Percentiles rank a stretch among this genome's conserved stretches.
Conservation (phyloP, 2,329 filamentous ascomycete species). For the Apiospora rasikravindrae region DNA sequence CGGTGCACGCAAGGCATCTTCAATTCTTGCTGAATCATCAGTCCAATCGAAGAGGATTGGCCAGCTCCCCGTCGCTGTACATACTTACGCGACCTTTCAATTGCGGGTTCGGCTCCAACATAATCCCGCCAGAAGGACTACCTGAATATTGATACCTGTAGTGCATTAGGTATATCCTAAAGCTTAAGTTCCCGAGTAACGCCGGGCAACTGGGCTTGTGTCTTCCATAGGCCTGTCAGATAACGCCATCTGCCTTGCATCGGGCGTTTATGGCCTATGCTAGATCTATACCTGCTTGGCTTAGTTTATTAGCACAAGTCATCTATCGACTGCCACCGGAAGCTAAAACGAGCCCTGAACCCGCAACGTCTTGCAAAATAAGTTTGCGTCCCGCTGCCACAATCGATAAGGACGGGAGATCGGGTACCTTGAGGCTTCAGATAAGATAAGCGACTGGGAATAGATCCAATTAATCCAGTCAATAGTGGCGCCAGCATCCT, state of each 20-base stretch:
- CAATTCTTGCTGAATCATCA: neutral
- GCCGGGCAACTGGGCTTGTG: neutral
- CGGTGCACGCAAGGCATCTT: neutral
- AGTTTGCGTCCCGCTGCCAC: neutral
- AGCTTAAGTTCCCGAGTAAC: neutral
- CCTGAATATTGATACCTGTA: neutral
- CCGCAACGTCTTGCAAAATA: neutral
- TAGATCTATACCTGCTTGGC: neutral
- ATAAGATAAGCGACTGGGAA: neutral
- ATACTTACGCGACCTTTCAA: neutral
- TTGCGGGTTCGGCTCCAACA: neutral
- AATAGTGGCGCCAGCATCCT: neutral
- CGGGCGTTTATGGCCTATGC: neutral
- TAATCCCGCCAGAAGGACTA: neutral
- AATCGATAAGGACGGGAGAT: neutral
- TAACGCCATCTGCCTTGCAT: neutral
- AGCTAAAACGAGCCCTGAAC: neutral
- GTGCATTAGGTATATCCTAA: neutral
- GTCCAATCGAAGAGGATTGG: neutral
- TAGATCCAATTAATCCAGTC: neutral
- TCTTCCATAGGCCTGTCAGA: neutral
- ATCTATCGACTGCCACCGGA: neutral
- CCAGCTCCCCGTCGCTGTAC: neutral
- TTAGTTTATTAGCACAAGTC: neutral
- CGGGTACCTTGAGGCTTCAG: neutral